Conservation (phyloP, 441 rosid genomes). For the Croton laevigatus region DNA sequence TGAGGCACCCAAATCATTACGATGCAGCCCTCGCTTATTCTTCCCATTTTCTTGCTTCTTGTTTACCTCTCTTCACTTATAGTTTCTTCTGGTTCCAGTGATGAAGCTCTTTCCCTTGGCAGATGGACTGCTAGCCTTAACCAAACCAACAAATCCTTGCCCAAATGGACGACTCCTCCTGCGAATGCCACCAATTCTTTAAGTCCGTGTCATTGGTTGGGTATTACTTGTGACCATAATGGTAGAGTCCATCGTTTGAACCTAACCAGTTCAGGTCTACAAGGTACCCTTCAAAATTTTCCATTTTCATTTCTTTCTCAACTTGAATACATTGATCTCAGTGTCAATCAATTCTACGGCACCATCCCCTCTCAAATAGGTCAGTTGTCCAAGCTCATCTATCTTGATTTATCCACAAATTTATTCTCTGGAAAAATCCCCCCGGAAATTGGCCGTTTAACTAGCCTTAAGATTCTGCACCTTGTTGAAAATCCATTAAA, state of each 20-base stretch:
- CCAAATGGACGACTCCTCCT: background rate
- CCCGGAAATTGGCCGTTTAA: constrained; percentile 30
- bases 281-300: constrained; percentile 32
- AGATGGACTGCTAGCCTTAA: background rate
- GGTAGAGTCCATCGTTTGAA: constrained; percentile 25
- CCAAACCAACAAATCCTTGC: background rate
- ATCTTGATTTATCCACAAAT: constrained; percentile 32
- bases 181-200: background rate
- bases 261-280: constrained; percentile 24
- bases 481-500: constrained; percentile 21
- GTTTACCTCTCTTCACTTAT: background rate
- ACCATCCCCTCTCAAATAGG: constrained; percentile 29
- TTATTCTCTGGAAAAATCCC: constrained; percentile 31
- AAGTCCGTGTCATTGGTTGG: constrained; percentile 29
- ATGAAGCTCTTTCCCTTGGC: background rate
- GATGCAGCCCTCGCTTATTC: background rate
- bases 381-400: constrained; percentile 30
- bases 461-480: constrained; percentile 25
- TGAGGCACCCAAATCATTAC: background rate
- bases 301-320: constrained; percentile 28
- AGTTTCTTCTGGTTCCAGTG: background rate
- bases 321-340: constrained; percentile 27
- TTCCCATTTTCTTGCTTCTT: background rate
- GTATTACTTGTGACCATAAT: constrained; percentile 29
- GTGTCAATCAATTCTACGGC: constrained; percentile 26